Evolutionary conservation across 495 filamentous ascomycete species (phyloP).

Genomic region (Tuber borchii): DNA sequence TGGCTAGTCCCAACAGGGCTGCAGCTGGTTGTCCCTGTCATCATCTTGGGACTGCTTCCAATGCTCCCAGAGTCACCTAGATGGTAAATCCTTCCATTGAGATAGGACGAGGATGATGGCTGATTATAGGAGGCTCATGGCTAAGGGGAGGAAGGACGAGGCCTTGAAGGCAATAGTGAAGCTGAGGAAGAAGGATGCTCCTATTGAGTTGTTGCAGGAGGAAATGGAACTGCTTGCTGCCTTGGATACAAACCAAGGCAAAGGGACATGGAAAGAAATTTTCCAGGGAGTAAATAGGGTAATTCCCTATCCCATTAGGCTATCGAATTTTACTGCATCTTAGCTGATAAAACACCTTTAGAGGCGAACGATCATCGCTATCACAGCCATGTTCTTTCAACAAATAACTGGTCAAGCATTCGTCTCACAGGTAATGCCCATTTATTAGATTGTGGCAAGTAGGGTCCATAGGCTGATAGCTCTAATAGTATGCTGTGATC

Average conservation of each 20-base stretch:
- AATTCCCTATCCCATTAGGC: background rate
- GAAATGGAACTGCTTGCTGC: constrained; percentile 28
- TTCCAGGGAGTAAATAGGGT: constrained; percentile 25
- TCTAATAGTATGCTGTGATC: constrained; percentile 31
- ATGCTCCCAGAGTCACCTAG: constrained; percentile 45
- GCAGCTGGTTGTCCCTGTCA: constrained; percentile 43
- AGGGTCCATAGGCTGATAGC: background rate
- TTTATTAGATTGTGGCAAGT: background rate
- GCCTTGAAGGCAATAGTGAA: constrained; percentile 19
- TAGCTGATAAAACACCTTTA: background rate
- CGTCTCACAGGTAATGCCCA: background rate
- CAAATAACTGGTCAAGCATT: constrained; percentile 40
- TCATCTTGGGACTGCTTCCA: constrained; percentile 41
- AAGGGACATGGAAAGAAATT: constrained; percentile 36
- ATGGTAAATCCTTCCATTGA: constrained; percentile 37
- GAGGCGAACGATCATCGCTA: constrained; percentile 28
- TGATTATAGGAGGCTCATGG: constrained; percentile 19
- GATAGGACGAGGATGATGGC: background rate
- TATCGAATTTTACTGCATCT: background rate
- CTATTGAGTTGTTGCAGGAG: constrained; percentile 20
- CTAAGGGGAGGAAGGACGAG: constrained; percentile 23
- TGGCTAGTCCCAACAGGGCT: constrained; percentile 45
- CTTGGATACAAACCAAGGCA: constrained; percentile 24
- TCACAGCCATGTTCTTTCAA: constrained; percentile 37
- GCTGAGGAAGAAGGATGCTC: constrained; percentile 19